Evolutionary conservation across 805 yeast species (phyloP).

Genomic region (Kazachstania viticola): DNA sequence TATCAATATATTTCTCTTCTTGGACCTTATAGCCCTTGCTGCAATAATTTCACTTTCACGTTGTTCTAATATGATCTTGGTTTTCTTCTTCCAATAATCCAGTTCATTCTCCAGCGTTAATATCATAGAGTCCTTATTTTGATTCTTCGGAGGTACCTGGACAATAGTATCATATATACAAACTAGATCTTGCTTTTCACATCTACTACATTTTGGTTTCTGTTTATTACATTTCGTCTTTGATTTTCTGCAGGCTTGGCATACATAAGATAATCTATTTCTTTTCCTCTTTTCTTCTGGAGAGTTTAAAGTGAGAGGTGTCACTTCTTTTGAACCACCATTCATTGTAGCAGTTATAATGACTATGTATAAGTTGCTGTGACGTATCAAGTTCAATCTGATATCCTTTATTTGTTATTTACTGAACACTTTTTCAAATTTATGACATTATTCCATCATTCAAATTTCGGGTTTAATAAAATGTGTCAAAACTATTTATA

Average conservation of each 20-base stretch:
- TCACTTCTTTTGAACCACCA: too few relatives aligned
- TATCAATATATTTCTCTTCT: background rate
- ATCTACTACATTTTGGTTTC: constrained; percentile 23
- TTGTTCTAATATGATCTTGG: constrained; percentile 8
- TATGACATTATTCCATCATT: too few relatives aligned
- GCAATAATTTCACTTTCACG: constrained; percentile 1
- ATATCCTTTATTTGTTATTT: too few relatives aligned
- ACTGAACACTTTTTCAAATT: too few relatives aligned
- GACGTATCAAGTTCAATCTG: too few relatives aligned
- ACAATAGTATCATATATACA: constrained; percentile 25
- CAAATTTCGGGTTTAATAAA: too few relatives aligned
- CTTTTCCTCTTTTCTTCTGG: constrained; percentile 10
- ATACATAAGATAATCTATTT: constrained; percentile 25
- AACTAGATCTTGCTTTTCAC: constrained; percentile 15
- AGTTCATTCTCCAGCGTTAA: constrained; percentile 22
- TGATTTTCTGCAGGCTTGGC: constrained; percentile 24
- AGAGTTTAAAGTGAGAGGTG: too few relatives aligned
- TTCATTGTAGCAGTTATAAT: too few relatives aligned
- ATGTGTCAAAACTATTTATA: too few relatives aligned
- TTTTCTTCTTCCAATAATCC: constrained; percentile 24
- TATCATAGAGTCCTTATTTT: constrained; percentile 24
- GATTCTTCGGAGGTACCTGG: constrained; percentile 24
- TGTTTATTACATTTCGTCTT: constrained; percentile 27
- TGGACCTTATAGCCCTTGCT: background rate
- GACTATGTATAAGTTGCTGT: too few relatives aligned